Evolutionary conservation across 176 grass and related monocot species (phyloP).

Genomic region (Dendrocalamus sinicus): DNA sequence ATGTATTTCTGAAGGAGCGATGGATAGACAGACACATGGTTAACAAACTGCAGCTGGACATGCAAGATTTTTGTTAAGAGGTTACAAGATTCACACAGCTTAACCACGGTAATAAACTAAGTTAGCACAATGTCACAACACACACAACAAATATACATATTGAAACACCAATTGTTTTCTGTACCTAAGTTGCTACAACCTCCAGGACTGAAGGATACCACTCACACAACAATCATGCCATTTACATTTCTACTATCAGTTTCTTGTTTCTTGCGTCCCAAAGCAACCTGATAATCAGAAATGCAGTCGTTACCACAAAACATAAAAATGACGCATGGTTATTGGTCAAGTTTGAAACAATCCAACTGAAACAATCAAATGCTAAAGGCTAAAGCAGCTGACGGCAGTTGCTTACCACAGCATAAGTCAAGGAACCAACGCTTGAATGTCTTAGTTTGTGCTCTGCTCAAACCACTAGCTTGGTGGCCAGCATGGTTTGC

Average conservation of each 20-base stretch:
- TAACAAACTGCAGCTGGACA: background rate
- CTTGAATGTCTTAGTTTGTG: conserved; percentile 35
- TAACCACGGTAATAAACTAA: background rate
- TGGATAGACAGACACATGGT: background rate
- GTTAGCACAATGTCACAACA: background rate
- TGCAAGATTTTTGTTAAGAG: background rate
- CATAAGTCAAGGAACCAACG: conserved; percentile 26
- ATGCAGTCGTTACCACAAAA: background rate
- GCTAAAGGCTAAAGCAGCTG: background rate
- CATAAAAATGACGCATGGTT: background rate
- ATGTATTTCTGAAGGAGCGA: background rate
- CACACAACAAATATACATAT: background rate
- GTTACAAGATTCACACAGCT: background rate
- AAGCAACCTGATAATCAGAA: conserved; percentile 53
- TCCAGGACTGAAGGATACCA: background rate
- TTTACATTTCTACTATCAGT: conserved; percentile 8
- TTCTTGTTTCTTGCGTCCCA: conserved; percentile 32
- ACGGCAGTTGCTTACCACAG: conserved; percentile 25
- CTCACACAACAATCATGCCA: background rate
- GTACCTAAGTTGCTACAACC: background rate
- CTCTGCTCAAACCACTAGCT: conserved; percentile 6
- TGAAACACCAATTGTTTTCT: background rate
- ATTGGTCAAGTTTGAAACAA: background rate
- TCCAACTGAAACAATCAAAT: background rate
- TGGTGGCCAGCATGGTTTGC: background rate